Base-by-base conservation (phyloP, 1,139 yeast genomes). In the Blastobotrys illinoisensis region DNA sequence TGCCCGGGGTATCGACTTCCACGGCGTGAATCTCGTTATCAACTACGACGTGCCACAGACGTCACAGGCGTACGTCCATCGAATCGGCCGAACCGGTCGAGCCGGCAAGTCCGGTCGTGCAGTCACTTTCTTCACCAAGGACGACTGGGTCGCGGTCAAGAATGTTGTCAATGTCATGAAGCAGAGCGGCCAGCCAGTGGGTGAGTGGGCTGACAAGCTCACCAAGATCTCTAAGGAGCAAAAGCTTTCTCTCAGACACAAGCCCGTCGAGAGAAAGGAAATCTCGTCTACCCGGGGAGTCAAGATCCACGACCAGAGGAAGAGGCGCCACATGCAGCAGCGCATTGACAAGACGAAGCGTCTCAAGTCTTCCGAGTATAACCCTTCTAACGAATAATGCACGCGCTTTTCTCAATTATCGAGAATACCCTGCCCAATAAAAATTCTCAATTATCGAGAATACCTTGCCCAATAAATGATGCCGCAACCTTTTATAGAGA, bases 31-130 rank as follows among this genome's bases (percentile, higher is more conserved):
- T 66, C 71, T 93, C 58, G 98, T 95, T 36, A 88, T 95, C 62
- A 95, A 95, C 71, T 95, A 93, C 69, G 99, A 95, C 72, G 96
- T 93, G 5, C 99, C 99, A 14, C 89, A 85, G 64, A 81, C 87
- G 51, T 89, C 98, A 0, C 98, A 93, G 70, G 86, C 97, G 0
- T 95, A 95, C 69, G 97, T 95, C 47, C 99, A 95, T 71, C 82
- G 99, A 74, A 89, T 95, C 64, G 99, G 99, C 71, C 86, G 99
- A 77, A 93, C 99, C 1, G 99, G 99, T 61, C 85, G 99, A 77
- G 97, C 93, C 51, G 97, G 97, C 1, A 82, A 86, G 61, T 66
- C 74, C 2, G 99, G 99, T 58, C 80, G 79, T 63, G 97, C 99
- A 0, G 82, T 93, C 21, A 95, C 99, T 0, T 86, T 91, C 62